Evolutionary conservation across 2,329 filamentous ascomycete genomes (phyloP).

Genomic region (Fusarium sp.): DNA sequence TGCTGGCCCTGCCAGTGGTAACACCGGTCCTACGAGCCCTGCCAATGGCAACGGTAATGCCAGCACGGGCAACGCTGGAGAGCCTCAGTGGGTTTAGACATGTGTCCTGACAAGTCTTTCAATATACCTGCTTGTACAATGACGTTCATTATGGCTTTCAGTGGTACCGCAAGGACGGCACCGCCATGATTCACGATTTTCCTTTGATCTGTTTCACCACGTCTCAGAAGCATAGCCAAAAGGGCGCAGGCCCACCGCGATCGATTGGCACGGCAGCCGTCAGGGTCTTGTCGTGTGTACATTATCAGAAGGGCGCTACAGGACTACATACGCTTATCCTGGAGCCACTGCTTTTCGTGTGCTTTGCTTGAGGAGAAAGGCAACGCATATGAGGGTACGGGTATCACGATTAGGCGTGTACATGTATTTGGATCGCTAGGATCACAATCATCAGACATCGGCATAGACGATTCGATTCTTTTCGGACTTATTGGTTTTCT

Average conservation of each 20-base stretch:
- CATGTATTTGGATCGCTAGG: constrained; percentile 49
- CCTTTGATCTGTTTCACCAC: constrained; percentile 51
- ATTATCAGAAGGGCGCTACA: constrained; percentile 46
- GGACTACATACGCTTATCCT: constrained; percentile 38
- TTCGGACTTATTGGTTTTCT: constrained; percentile 31
- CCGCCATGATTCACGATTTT: constrained; percentile 57
- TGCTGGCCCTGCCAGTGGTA: constrained; percentile 30
- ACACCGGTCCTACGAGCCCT: constrained; percentile 7
- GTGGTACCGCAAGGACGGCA: constrained; percentile 50
- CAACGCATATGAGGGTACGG: constrained; percentile 22
- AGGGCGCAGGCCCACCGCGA: constrained; percentile 39
- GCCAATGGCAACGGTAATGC: constrained; percentile 24
- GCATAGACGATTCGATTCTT: constrained; percentile 45
- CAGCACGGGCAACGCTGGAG: constrained; percentile 45
- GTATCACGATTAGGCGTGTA: constrained; percentile 44
- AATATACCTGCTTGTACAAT: constrained; percentile 49
- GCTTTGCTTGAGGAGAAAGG: constrained; percentile 26
- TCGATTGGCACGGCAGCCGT: constrained; percentile 45
- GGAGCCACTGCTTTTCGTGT: constrained; percentile 22
- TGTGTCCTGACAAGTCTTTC: constrained; percentile 37
- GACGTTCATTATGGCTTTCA: constrained; percentile 42
- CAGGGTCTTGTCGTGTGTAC: constrained; percentile 49
- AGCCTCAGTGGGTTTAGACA: constrained; percentile 55
- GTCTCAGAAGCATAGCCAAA: constrained; percentile 41
- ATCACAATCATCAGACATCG: constrained; percentile 39